phyloP scores from a whole-genome alignment of 2,329 filamentous ascomycete genomes.

The Alternaria atra region DNA sequence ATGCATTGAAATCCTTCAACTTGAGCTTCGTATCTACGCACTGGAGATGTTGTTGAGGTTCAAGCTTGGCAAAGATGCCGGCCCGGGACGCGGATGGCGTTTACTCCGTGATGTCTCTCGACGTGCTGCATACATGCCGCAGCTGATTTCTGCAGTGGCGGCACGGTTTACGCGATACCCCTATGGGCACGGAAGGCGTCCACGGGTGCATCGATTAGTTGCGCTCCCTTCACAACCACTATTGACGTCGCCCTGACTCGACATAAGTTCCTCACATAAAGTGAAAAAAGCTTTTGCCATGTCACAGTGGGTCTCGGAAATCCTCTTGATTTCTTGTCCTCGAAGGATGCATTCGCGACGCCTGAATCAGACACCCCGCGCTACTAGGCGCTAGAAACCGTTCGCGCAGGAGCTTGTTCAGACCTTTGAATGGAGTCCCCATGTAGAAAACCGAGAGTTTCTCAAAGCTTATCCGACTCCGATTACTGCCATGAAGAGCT shows the following conservation, averaged over 20 bases:
- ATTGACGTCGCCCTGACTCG: not conserved
- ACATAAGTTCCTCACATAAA: slow-evolving; percentile 1
- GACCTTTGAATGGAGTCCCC: slow-evolving; percentile 10
- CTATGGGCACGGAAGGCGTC: not conserved
- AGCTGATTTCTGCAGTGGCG: not conserved
- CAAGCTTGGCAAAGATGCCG: slow-evolving; percentile 6
- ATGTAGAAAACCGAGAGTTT: slow-evolving; percentile 7
- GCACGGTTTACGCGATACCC: slow-evolving; percentile 7
- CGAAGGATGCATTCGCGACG: not conserved
- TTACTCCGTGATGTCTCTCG: not conserved
- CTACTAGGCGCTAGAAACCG: slow-evolving; percentile 5
- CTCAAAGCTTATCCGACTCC: slow-evolving; percentile 1
- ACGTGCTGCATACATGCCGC: too few species aligned
- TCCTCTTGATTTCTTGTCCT: slow-evolving; percentile 3
- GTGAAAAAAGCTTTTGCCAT: slow-evolving; percentile 1
- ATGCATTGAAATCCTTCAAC: not conserved
- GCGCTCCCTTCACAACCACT: not conserved
- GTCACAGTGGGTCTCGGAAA: not conserved
- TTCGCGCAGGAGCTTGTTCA: slow-evolving; percentile 3
- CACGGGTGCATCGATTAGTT: not conserved
- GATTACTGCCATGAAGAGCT: not conserved
- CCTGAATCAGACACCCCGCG: slow-evolving; percentile 4
- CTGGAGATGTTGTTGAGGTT: not conserved
- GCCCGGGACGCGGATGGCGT: slow-evolving; percentile 2
- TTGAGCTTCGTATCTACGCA: slow-evolving; percentile 6